Percentiles rank a stretch among this genome's conserved stretches.
phyloP scores from a whole-genome alignment of 2,329 filamentous ascomycete genomes.

The Stagonosporopsis rhizophila region DNA sequence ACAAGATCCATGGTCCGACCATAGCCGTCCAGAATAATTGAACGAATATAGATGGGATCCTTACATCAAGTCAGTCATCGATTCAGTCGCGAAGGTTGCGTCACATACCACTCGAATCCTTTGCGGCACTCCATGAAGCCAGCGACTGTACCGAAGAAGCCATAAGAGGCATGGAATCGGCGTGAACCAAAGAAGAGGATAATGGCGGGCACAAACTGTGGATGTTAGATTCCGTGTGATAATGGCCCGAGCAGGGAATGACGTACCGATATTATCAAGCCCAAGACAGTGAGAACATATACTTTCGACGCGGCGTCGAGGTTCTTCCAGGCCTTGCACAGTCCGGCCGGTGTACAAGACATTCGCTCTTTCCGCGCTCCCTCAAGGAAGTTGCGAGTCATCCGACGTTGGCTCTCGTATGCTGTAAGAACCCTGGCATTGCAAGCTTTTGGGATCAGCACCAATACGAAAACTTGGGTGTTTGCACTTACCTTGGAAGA shows the following conservation, averaged over 20 bases:
- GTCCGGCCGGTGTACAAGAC: slow-evolving; percentile 37
- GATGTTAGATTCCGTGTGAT: slow-evolving; percentile 23
- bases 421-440: slow-evolving; percentile 47
- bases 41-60: slow-evolving; percentile 47
- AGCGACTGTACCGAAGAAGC: slow-evolving; percentile 60
- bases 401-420: slow-evolving; percentile 46
- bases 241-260: not conserved
- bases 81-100: not conserved
- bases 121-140: slow-evolving; percentile 53
- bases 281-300: slow-evolving; percentile 39
- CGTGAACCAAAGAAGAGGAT: slow-evolving; percentile 69
- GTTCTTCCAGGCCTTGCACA: slow-evolving; percentile 39
- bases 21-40: slow-evolving; percentile 48
- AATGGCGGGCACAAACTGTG: slow-evolving; percentile 64
- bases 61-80: slow-evolving; percentile 23
- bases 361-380: slow-evolving; percentile 45
- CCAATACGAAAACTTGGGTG: not conserved
- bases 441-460: slow-evolving; percentile 31
- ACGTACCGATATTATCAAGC: slow-evolving; percentile 42
- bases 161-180: slow-evolving; percentile 67
- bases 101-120: slow-evolving; percentile 70
- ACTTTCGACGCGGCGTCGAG: slow-evolving; percentile 46
- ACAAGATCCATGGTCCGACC: slow-evolving; percentile 48
- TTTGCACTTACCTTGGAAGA: slow-evolving; percentile 44
- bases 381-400: slow-evolving; percentile 44